These are phyloP conservation scores for Paspalum notatum DNA, from an alignment of 176 grass and related monocot species.

Conservation along the genomic window DNA sequence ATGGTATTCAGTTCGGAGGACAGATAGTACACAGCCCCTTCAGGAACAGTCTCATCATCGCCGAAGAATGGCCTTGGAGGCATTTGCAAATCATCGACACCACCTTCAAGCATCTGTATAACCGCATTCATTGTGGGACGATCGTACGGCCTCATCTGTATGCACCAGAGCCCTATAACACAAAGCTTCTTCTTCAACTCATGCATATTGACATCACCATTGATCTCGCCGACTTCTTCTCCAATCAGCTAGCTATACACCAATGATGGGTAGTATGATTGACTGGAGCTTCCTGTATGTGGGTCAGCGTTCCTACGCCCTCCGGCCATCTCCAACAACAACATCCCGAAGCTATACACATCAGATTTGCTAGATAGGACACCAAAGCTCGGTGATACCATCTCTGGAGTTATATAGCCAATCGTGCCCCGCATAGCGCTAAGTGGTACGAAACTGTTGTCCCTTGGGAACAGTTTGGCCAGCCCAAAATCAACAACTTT, in stretches of 20 bases:
- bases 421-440: too few relatives aligned
- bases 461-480: too few relatives aligned
- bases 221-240: background rate
- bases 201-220: background rate
- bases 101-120: constrained; percentile 46
- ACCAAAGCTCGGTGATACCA: too few relatives aligned
- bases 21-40: background rate
- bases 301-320: too few relatives aligned
- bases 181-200: background rate
- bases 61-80: constrained; percentile 47
- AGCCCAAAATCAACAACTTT: too few relatives aligned
- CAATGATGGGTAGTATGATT: too few relatives aligned
- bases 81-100: background rate
- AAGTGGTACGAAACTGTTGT: too few relatives aligned
- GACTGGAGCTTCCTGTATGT: too few relatives aligned
- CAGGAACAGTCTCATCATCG: background rate
- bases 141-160: background rate
- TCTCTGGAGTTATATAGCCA: too few relatives aligned
- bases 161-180: background rate
- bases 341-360: too few relatives aligned
- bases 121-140: background rate
- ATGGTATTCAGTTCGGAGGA: background rate
- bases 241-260: background rate
- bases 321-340: too few relatives aligned
- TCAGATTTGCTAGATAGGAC: too few relatives aligned